phyloP scores from a whole-genome alignment of 2,329 filamentous ascomycete species.

The Camillea tinctor region DNA sequence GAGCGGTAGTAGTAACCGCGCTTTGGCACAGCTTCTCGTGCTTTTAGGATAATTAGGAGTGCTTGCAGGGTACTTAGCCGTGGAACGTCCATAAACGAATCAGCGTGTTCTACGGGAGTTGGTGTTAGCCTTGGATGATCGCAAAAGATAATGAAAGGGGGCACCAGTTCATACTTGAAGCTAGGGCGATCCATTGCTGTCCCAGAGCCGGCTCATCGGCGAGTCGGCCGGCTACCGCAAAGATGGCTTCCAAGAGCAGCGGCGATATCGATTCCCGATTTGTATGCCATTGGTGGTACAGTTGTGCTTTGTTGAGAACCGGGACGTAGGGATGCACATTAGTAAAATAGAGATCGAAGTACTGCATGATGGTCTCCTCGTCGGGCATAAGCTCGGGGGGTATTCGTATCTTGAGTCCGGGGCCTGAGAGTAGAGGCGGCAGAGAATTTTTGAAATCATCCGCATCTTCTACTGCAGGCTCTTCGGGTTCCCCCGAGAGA shows the following conservation, averaged over 20 bases:
- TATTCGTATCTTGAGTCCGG: conserved; percentile 79
- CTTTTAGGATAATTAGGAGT: conserved; percentile 82
- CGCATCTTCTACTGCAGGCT: conserved; percentile 65
- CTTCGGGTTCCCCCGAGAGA: conserved; percentile 48
- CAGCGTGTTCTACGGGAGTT: conserved; percentile 67
- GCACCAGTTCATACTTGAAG: conserved; percentile 60
- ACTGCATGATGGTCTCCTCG: conserved; percentile 76
- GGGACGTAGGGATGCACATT: conserved; percentile 93
- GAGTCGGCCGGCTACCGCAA: conserved; percentile 82
- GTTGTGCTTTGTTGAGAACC: conserved; percentile 75
- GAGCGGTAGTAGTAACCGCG: conserved; percentile 95
- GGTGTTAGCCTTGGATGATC: conserved; percentile 25
- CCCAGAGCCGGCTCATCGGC: conserved; percentile 82
- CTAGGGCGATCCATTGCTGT: conserved; percentile 89
- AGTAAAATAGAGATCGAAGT: conserved; percentile 87
- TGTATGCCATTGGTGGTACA: conserved; percentile 88
- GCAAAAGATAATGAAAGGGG: not conserved
- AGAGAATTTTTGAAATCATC: conserved; percentile 72
- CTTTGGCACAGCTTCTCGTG: conserved; percentile 86
- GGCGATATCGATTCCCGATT: conserved; percentile 84
- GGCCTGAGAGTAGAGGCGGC: conserved; percentile 64
- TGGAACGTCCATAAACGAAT: conserved; percentile 91
- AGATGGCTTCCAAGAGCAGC: conserved; percentile 83
- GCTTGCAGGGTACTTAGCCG: conserved; percentile 90
- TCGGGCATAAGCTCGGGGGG: conserved; percentile 91